Evolutionary conservation across 2,329 filamentous ascomycete species (phyloP), one percentile per base, ranked within the genome.

Genomic region (Aciculosporium take): DNA sequence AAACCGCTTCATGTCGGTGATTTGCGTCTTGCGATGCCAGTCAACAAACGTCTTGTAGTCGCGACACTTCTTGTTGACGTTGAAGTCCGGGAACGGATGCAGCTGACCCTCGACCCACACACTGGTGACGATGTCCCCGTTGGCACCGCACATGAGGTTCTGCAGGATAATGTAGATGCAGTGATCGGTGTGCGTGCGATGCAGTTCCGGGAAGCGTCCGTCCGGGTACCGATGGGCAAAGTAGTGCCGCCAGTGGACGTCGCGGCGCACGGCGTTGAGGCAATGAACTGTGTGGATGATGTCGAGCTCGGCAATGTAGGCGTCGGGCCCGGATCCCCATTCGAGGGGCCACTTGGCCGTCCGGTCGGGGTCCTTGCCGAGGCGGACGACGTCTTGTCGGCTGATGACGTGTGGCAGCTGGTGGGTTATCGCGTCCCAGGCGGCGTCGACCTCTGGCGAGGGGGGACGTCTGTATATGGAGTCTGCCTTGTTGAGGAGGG

Each of bases 271-370:
- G 29, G 39, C 33, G 37, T 51, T 41, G 34, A 53, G 48, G 39
- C 51, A 53, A 43, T 53, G 49, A 10, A 53, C 41, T 27, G 48
- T 44, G 37, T 53, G 51, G 18, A 51, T 46, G 8, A 49, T 43
- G 17, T 65, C 61, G 2, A 63, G 42, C 34, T 55, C 48, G 3
- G 49, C 57, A 38, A 58, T 53, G 43, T 60, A 60, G 3, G 53
- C 55, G 25, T 60, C 53, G 15, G 45, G 21, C 1, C 57, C 59
- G 32, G 55, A 45, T 12, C 51, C 53, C 47, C 55, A 59, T 18
- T 48, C 46, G 7, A 45, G 40, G n/a, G 56, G 51, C 6, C 51
- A 53, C 40, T 51, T 53, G 33, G 50, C 52, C 2, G 48, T 48
- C 1, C 44, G 31, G 3, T 38, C 24, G 0, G 58, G 57, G 37